These are phyloP conservation scores for Trichoderma koningiopsis DNA, from an alignment of 2,329 filamentous ascomycete genomes.

Conservation along the genomic window DNA sequence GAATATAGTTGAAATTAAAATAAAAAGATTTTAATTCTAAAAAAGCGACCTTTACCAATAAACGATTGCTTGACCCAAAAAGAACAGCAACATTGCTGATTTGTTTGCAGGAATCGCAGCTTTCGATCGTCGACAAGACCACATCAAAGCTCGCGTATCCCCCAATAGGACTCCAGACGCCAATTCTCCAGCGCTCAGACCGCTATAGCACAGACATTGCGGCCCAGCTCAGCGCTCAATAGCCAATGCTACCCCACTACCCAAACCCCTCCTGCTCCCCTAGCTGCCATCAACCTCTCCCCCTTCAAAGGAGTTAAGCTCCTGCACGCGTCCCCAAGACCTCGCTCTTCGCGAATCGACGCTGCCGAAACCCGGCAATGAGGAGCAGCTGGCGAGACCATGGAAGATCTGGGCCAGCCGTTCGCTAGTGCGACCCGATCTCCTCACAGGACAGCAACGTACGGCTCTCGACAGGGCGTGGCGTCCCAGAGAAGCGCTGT, in stretches of 20 bases:
- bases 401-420: constrained; percentile 47
- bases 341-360: constrained; percentile 17
- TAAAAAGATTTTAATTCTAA: background rate
- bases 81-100: background rate
- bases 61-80: background rate
- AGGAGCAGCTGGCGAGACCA: constrained; percentile 38
- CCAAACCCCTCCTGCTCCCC: constrained; percentile 7
- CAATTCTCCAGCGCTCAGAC: background rate
- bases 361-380: constrained; percentile 36
- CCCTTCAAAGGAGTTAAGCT: constrained; percentile 15
- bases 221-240: background rate
- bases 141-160: background rate
- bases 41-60: background rate
- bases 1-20: background rate
- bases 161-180: background rate
- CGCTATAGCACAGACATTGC: background rate
- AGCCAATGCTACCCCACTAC: constrained; percentile 12
- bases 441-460: constrained; percentile 31
- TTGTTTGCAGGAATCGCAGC: background rate
- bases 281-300: constrained; percentile 9
- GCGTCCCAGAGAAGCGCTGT: constrained; percentile 57
- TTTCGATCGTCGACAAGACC: background rate
- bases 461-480: constrained; percentile 38
- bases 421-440: constrained; percentile 40
- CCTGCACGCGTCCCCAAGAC: constrained; percentile 21